Base-by-base conservation (phyloP, 2,329 filamentous ascomycete genomes). In the Microsporum canis region DNA sequence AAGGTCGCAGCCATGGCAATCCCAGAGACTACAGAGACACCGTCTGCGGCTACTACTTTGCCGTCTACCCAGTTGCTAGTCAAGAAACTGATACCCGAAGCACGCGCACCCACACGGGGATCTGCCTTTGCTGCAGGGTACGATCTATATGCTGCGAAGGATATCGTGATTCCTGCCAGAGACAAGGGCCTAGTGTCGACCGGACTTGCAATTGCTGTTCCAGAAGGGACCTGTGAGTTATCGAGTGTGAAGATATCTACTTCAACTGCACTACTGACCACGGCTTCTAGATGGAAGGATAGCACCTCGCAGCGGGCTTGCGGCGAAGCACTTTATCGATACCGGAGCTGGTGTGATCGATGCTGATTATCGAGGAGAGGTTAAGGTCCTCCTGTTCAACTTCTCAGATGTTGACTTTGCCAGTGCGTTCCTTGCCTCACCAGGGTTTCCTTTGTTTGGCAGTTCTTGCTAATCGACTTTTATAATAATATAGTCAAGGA, bases 291-390 rank as follows among this genome's bases (percentile, higher is more conserved):
- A 97, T 72, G 92, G 92, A 66, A 87, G 91, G 62, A 85, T 96
- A 60, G 91, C 91, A 2, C 91, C 91, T 7, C 88, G 91, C 66
- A 94, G 89, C n/a, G 91, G 91, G 56, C 86, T 96, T 39, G 92
- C 92, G 1, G 81, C 86, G 63, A 99, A 99, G 79, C 85, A 97
- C 78, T 94, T 91, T 77, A 97, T 99, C 73, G 91, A 96, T 74
- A 94, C 89, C 0, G 91, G 95, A 64, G 94, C 94, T 0, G 94
- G 94, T 60, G 94, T 99, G 65, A 97, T 99, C 69, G 94, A 99
- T 75, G 91, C 92, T 38, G 94, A 99, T 76, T 99, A 99, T 79
- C 84, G 94, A 39, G 94, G 94, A 23, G 88, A 88, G 67, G 87
- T 99, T 69, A 96, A 95, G 80, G 88, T 99, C 31, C 81, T 99